phyloP scores from a whole-genome alignment of 2,329 filamentous ascomycete genomes.

The Aspergillus flavus region DNA sequence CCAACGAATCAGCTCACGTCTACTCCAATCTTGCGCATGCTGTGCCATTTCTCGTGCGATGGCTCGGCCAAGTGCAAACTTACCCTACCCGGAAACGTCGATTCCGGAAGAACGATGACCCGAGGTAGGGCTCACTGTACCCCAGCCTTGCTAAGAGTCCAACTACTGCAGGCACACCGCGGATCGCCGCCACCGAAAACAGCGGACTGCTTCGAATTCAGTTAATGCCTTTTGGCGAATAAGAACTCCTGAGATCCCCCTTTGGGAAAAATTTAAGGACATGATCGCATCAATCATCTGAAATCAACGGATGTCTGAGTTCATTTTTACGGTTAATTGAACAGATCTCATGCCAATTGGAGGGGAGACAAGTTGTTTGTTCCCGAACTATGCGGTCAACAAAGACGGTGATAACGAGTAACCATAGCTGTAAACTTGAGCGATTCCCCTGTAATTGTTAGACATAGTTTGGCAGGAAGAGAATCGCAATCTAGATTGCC shows the following conservation, averaged over 20 bases:
- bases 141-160: slow-evolving; percentile 2
- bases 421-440: not conserved
- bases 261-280: not conserved
- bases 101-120: not conserved
- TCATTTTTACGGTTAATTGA: not conserved
- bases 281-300: not conserved
- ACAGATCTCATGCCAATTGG: not conserved
- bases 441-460: not conserved
- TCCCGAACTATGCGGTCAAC: not conserved
- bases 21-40: no score
- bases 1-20: not conserved
- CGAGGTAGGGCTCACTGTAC: not conserved
- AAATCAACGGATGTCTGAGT: not conserved
- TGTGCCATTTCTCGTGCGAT: no score
- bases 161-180: slow-evolving; percentile 2
- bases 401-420: not conserved
- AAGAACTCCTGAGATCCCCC: not conserved
- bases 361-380: not conserved
- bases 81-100: not conserved
- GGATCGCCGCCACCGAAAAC: slow-evolving; percentile 4
- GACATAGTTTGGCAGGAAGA: not conserved
- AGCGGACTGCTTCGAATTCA: slow-evolving; percentile 2
- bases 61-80: not conserved
- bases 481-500: not conserved
- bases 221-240: not conserved